Evolutionary conservation across 176 grass and related monocot genomes (phyloP), one percentile per base, ranked within the genome.

Genomic region (Themeda triandra): DNA sequence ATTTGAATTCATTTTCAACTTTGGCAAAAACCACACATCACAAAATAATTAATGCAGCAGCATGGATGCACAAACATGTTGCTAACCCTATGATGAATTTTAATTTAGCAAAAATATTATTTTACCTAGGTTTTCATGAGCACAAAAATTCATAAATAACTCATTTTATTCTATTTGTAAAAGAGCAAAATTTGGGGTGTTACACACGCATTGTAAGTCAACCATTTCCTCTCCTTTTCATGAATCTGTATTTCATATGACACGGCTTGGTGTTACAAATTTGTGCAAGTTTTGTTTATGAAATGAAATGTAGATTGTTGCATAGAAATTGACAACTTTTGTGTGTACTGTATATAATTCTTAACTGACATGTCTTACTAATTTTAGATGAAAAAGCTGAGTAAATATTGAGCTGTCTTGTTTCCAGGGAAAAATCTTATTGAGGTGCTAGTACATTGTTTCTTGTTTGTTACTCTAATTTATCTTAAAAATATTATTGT

Each of bases 181-280:
- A n/a, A n/a, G n/a, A n/a, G n/a, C n/a, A n/a, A n/a, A n/a, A n/a
- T n/a, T n/a, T n/a, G n/a, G n/a, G n/a, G n/a, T n/a, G n/a, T n/a
- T n/a, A n/a, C n/a, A n/a, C 93, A 99, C 36, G 89, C 91, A 72
- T 99, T 93, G 96, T 98, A 90, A 95, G 96, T 89, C 40, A 62
- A 81, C 32, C 2, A 51, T 35, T 45, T 40, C 31, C 12, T 67
- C 18, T 86, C 18, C 28, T 66, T 60, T 51, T 76, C 13, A 39
- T 24, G 4, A 77, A 48, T 0, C 23, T 85, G 62, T 25, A 21
- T 70, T 49, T 33, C 24, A 51, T 54, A 66, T 71, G 6, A 63
- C 63, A 14, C 41, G 36, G n/a, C 25, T 21, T 14, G 31, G 14
- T 79, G 37, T 51, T 77, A 14, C 17, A 80, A 1, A 53, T 10